A percentile compares a stretch with the other conserved stretches of the same genome.
These are phyloP conservation scores for Apiospora koreana DNA, from an alignment of 2,329 filamentous ascomycete species.

Conservation along the genomic window DNA sequence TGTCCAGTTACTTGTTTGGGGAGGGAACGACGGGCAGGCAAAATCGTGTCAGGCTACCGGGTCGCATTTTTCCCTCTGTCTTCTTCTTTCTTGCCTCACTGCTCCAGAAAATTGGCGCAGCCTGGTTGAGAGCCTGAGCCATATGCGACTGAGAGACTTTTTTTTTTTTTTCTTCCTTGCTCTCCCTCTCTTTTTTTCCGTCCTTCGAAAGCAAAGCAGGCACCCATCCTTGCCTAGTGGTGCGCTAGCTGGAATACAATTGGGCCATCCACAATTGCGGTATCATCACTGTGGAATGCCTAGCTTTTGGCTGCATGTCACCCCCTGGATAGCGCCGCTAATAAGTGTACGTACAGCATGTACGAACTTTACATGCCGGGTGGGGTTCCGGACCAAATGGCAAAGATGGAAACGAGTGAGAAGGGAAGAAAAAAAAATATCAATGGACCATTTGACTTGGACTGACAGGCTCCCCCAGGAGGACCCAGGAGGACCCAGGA, in stretches of 20 bases:
- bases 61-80: background rate
- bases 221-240: background rate
- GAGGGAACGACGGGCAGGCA: background rate
- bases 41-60: background rate
- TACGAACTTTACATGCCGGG: conserved; percentile 5
- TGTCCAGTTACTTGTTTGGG: background rate
- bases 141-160: background rate
- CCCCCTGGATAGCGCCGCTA: background rate
- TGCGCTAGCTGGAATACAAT: background rate
- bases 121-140: background rate
- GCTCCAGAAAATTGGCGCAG: too few species aligned
- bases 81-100: background rate
- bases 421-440: background rate
- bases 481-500: background rate
- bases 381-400: conserved; percentile 3
- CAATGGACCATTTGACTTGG: conserved; percentile 4
- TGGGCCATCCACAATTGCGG: background rate
- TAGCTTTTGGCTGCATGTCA: conserved; percentile 1
- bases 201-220: background rate
- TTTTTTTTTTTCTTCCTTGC: background rate
- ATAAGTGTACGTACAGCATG: background rate
- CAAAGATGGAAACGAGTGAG: background rate
- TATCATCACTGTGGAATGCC: conserved; percentile 8
- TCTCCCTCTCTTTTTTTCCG: background rate
- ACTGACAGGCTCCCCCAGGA: conserved; percentile 4